A percentile compares a stretch with the other conserved stretches of the same genome.
phyloP scores from a whole-genome alignment of 2,329 filamentous ascomycete genomes.

The Cryphonectria nitschkei region DNA sequence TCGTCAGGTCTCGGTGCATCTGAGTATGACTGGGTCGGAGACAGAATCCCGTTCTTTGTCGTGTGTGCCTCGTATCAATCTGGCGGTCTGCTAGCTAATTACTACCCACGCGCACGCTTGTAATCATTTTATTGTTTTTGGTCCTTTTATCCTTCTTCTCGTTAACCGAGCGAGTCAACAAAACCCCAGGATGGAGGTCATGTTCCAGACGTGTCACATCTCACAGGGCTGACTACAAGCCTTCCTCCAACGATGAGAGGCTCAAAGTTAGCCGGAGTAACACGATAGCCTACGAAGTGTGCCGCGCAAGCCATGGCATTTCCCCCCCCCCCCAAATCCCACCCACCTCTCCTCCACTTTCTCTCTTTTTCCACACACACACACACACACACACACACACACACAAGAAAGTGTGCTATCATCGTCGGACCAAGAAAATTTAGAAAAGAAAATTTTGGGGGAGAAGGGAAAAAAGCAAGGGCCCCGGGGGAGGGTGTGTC shows the following conservation, averaged over 20 bases:
- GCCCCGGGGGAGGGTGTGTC: not conserved
- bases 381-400: not conserved
- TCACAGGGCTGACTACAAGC: constrained; percentile 20
- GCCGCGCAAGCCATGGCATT: not conserved
- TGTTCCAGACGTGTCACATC: constrained; percentile 26
- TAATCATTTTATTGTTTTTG: not conserved
- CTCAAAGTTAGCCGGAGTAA: constrained; percentile 13
- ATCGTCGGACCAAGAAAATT: not conserved
- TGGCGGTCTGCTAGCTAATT: constrained; percentile 14
- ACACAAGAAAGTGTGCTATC: not conserved
- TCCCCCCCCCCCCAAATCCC: not conserved
- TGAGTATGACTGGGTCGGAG: not conserved
- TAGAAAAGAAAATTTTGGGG: not conserved
- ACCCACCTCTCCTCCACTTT: not conserved
- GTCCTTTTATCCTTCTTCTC: not conserved
- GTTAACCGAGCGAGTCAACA: constrained; percentile 4
- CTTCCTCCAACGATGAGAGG: constrained; percentile 1
- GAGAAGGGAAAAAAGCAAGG: not conserved
- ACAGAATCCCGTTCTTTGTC: not conserved
- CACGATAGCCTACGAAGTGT: constrained; percentile 12
- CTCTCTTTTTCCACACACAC: not conserved
- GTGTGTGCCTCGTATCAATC: constrained; percentile 27
- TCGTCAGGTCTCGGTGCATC: not conserved
- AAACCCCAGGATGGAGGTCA: not conserved
- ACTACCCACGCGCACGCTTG: not conserved